Evolutionary conservation across 257 asterid genomes (phyloP).

Genomic region (Cruciata laevipes): DNA sequence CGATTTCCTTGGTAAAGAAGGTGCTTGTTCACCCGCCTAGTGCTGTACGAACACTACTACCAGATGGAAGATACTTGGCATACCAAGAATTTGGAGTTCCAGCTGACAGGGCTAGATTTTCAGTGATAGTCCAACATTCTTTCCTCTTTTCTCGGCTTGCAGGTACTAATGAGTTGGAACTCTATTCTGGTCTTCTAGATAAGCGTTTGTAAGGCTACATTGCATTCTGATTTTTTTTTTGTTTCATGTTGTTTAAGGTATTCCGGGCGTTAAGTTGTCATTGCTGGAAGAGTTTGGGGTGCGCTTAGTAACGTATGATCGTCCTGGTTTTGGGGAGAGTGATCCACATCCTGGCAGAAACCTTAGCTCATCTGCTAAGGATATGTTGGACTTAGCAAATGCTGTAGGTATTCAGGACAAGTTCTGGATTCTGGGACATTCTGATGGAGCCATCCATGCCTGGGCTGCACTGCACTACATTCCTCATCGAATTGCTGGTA

Average conservation of each 20-base stretch:
- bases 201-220: not conserved
- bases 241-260: slow-evolving; percentile 37
- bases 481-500: slow-evolving; percentile 69
- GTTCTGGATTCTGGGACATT: slow-evolving; percentile 80
- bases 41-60: slow-evolving; percentile 56
- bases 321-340: slow-evolving; percentile 95
- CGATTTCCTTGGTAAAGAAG: slow-evolving; percentile 39
- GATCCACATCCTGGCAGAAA: slow-evolving; percentile 61
- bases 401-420: slow-evolving; percentile 49
- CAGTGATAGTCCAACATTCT: slow-evolving; percentile 51
- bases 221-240: slow-evolving; percentile 6
- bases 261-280: slow-evolving; percentile 47
- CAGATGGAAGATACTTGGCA: slow-evolving; percentile 75
- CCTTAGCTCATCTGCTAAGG: slow-evolving; percentile 74
- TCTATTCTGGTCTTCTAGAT: not conserved
- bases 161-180: slow-evolving; percentile 29
- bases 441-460: slow-evolving; percentile 71
- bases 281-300: slow-evolving; percentile 78
- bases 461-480: slow-evolving; percentile 84
- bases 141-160: slow-evolving; percentile 75
- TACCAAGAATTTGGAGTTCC: slow-evolving; percentile 71
- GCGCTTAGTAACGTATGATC: slow-evolving; percentile 70
- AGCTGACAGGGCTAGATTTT: slow-evolving; percentile 55
- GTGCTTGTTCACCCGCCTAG: slow-evolving; percentile 59
- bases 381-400: slow-evolving; percentile 59